Base-by-base conservation (phyloP, 1,284 basidiomycete genomes). In the Naganishia sp. region DNA sequence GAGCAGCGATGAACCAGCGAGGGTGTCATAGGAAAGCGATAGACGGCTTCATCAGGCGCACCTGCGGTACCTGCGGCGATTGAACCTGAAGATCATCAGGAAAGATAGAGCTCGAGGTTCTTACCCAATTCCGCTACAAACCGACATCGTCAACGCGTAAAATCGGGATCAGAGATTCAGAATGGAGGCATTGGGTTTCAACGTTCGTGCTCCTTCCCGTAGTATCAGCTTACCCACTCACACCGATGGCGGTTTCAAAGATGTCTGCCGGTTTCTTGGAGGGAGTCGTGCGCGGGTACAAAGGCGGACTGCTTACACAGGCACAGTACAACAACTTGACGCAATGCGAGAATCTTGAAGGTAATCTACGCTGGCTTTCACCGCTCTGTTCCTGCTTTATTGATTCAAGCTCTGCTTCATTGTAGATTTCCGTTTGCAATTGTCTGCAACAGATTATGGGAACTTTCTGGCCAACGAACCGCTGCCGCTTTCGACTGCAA, bases 381-480 rank as follows among this genome's bases (percentile, higher is more conserved):
- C 36, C 23, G 42, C 25, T 52, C 11, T 9, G 23, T 45, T n/a
- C 33, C 36, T 45, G 16, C 9, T 18, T 13, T 28, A 25, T 18
- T 46, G 44, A 31, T 33, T 2, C 2, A 45, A 21, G 3, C n/a
- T 18, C 42, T 23, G 28, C 43, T 18, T 36, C 39, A n/a, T 43
- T 16, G 1, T 71, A 95, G 94, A 96, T 81, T 88, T 97, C 78
- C 84, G 91, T 70, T 92, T 94, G 66, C 94, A 97, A 75, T 85
- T 99, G 53, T 90, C 91, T 9, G 88, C 94, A 7, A 99, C 95
- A 11, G 96, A 99, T 82, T 99, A 99, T 79, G 94, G 94, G 76
- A 97, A 94, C 82, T 99, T 99, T 78, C 88, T 99, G 56, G 88
- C 95, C 44, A 98, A 97, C 77, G 96, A 99, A 78, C 89, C 94